A percentile compares a stretch with the other conserved stretches of the same genome.
phyloP scores from a whole-genome alignment of 2,329 filamentous ascomycete genomes.

The Talaromyces sp. region DNA sequence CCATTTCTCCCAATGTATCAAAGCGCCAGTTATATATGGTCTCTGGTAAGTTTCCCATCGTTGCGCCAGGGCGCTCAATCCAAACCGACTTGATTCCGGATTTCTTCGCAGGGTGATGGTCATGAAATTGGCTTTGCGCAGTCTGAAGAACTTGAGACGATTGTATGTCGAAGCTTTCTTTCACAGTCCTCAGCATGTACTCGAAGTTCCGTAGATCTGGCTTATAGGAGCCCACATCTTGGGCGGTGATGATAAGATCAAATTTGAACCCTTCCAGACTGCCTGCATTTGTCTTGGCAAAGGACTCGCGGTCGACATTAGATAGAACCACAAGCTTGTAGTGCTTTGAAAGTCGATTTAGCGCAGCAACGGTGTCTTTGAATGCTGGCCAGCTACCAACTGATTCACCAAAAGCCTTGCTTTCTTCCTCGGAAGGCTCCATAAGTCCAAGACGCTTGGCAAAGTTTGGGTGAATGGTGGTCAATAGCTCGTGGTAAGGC shows the following conservation, averaged over 20 bases:
- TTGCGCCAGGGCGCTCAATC: conserved; percentile 51
- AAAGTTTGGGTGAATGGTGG: not conserved
- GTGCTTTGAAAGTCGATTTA: conserved; percentile 49
- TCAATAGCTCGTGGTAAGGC: not conserved
- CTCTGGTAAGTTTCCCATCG: conserved; percentile 37
- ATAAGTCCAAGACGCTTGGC: not conserved
- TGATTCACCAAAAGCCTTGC: not conserved
- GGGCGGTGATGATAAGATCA: conserved; percentile 67
- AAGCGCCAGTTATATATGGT: conserved; percentile 59
- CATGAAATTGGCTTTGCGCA: conserved; percentile 67
- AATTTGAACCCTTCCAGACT: conserved; percentile 57
- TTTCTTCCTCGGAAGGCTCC: not conserved
- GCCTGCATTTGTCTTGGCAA: conserved; percentile 49
- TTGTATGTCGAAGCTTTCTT: conserved; percentile 58
- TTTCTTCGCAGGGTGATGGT: conserved; percentile 66
- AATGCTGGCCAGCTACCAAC: conserved; percentile 54
- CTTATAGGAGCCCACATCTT: conserved; percentile 73
- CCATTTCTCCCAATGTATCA: conserved; percentile 62
- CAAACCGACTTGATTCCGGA: conserved; percentile 64
- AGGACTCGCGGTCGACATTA: conserved; percentile 58
- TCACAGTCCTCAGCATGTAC: conserved; percentile 61
- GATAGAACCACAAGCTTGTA: conserved; percentile 60
- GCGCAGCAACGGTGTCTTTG: conserved; percentile 56
- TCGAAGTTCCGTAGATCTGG: conserved; percentile 66
- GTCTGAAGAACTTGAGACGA: conserved; percentile 65